Conservation (phyloP, 2,329 filamentous ascomycete genomes). For the Diaporthe vaccinii region DNA sequence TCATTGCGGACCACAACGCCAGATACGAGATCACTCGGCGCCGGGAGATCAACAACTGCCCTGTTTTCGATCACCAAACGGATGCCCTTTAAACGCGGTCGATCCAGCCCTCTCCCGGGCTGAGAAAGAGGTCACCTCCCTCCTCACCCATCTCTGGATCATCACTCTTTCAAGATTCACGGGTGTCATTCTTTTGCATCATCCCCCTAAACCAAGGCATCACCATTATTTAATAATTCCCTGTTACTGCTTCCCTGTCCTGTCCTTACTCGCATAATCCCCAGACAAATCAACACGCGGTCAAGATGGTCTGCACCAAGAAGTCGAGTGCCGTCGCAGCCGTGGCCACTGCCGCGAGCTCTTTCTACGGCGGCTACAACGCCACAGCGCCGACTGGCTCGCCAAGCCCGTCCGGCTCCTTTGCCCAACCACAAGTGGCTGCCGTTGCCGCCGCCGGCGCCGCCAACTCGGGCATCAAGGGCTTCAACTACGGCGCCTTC, state of each 20-base stretch:
- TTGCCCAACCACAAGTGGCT: conserved; percentile 4
- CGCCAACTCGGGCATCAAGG: conserved; percentile 59
- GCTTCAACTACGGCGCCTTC: conserved; percentile 81
- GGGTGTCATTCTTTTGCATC: conserved; percentile 22
- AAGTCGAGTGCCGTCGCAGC: conserved; percentile 42
- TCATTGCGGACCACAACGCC: conserved; percentile 24
- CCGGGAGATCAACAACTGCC: conserved; percentile 41
- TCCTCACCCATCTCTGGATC: conserved; percentile 34
- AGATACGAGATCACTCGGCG: conserved; percentile 40
- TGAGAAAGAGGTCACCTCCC: background rate
- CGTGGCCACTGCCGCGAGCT: conserved; percentile 39
- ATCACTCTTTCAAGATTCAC: conserved; percentile 24
- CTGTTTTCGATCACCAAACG: conserved; percentile 20
- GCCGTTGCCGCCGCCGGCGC: conserved; percentile 17
- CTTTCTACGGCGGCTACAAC: conserved; percentile 31
- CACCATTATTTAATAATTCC: conserved; percentile 22
- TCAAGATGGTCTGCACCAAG: conserved; percentile 40
- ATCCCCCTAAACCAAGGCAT: conserved; percentile 11
- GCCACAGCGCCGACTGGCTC: background rate
- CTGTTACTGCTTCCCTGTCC: background rate
- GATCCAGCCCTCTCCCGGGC: conserved; percentile 21
- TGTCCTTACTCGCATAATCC: background rate
- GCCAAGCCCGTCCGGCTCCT: conserved; percentile 26
- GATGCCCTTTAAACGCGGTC: conserved; percentile 25
- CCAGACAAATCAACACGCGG: background rate